These are phyloP conservation scores for Coemansia sp. DNA, from an alignment of 192 early-diverging fungal genomes.

Conservation along the genomic window DNA sequence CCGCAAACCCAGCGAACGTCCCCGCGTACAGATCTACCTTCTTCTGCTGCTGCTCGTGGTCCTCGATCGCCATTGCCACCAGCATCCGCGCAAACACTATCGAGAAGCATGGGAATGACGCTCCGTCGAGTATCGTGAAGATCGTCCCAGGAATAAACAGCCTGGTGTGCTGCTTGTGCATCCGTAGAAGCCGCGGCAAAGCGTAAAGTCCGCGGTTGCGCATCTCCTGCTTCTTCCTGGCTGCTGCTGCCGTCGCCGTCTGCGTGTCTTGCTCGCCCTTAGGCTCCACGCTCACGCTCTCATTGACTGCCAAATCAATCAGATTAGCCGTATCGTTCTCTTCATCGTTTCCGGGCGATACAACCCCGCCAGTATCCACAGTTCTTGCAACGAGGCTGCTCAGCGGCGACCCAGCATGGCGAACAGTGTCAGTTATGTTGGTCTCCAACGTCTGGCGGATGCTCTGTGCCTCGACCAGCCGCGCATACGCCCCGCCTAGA, in stretches of 20 bases:
- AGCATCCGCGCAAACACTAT: conserved; percentile 61
- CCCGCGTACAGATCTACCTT: conserved; percentile 57
- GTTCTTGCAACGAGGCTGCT: neutral
- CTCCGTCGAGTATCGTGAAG: conserved; percentile 66
- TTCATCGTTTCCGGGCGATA: conserved; percentile 1
- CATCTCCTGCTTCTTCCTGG: conserved; percentile 10
- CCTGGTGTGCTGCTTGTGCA: conserved; percentile 44
- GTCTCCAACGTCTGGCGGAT: conserved; percentile 50
- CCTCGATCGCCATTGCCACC: conserved; percentile 26
- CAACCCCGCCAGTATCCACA: neutral
- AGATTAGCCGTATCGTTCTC: neutral
- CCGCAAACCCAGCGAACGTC: conserved; percentile 63
- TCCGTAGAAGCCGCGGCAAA: conserved; percentile 32
- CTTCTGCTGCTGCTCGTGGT: conserved; percentile 23
- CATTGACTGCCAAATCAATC: neutral
- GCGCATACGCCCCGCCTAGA: conserved; percentile 39
- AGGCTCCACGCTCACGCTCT: neutral
- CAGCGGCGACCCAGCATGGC: conserved; percentile 1
- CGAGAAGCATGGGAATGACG: conserved; percentile 77
- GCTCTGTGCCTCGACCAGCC: conserved; percentile 61
- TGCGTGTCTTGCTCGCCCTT: conserved; percentile 27
- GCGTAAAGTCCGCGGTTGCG: conserved; percentile 17
- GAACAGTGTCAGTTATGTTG: conserved; percentile 10
- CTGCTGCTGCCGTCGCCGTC: neutral
- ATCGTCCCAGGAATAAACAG: conserved; percentile 59